These are phyloP conservation scores for Clonostachys rosea DNA, from an alignment of 2,329 filamentous ascomycete species.

Conservation along the genomic window DNA sequence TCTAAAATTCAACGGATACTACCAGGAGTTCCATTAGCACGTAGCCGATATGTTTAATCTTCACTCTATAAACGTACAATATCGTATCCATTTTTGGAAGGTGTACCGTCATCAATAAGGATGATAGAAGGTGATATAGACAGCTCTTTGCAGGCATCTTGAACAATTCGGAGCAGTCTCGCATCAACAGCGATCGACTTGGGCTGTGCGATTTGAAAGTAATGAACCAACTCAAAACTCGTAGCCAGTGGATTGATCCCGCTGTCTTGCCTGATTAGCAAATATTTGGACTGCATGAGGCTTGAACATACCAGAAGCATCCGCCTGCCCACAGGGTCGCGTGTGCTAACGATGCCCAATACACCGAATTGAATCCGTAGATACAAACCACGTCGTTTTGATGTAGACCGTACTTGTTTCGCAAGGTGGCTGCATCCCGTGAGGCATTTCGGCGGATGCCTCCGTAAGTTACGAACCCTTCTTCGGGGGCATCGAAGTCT, in stretches of 20 bases:
- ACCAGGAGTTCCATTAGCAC: too few species aligned
- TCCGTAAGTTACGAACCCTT: slow-evolving; percentile 7
- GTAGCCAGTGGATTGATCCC: slow-evolving; percentile 14
- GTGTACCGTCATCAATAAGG: neutral
- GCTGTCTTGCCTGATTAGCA: slow-evolving; percentile 2
- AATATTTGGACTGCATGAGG: neutral
- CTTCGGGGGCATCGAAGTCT: slow-evolving; percentile 11
- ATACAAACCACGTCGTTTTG: slow-evolving; percentile 13
- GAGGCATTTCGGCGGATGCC: slow-evolving; percentile 8
- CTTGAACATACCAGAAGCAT: slow-evolving; percentile 9
- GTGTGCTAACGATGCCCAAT: slow-evolving; percentile 12
- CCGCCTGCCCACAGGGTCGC: slow-evolving; percentile 12
- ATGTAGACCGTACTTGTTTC: neutral
- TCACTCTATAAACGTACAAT: neutral
- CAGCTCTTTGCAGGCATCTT: neutral
- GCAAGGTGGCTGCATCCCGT: slow-evolving; percentile 7
- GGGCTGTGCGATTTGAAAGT: slow-evolving; percentile 10
- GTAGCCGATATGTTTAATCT: neutral
- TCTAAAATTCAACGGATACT: too few species aligned
- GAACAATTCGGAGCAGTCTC: slow-evolving; percentile 4
- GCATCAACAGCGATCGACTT: slow-evolving; percentile 9
- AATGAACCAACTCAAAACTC: slow-evolving; percentile 12
- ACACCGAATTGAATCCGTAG: slow-evolving; percentile 10
- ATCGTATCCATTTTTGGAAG: neutral
- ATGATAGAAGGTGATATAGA: neutral